A percentile compares a stretch with the other conserved stretches of the same genome.
Evolutionary conservation across 176 grass and related monocot species (phyloP).

Genomic region (Triticum monococcum): DNA sequence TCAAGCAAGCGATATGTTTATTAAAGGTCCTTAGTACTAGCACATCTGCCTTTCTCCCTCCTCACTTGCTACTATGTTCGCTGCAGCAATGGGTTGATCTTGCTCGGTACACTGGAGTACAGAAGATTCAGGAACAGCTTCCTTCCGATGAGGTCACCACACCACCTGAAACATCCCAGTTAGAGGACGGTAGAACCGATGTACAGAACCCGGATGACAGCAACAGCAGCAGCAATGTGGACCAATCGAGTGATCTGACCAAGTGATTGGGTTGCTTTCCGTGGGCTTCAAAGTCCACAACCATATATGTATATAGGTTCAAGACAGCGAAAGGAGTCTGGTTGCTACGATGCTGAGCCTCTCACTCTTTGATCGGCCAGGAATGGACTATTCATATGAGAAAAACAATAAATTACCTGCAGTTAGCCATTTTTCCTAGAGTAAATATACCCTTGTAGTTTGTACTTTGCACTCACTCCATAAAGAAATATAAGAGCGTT

Average conservation of each 20-base stretch:
- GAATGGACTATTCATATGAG: background rate
- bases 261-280: slow-evolving; percentile 25
- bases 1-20: slow-evolving; percentile 1
- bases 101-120: slow-evolving; percentile 80
- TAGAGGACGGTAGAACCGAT: slow-evolving; percentile 47
- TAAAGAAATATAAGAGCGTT: too few species aligned
- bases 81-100: slow-evolving; percentile 99
- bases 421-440: background rate
- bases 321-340: background rate
- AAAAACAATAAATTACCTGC: background rate
- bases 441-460: background rate
- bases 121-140: slow-evolving; percentile 45
- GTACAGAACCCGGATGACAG: slow-evolving; percentile 51
- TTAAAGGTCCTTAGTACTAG: background rate
- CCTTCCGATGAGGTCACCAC: slow-evolving; percentile 29
- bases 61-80: slow-evolving; percentile 14
- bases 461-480: background rate
- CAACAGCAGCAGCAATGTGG: slow-evolving; percentile 18
- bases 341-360: background rate
- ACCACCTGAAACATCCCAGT: slow-evolving; percentile 45
- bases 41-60: background rate
- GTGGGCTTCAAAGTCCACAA: slow-evolving; percentile 2
- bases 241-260: slow-evolving; percentile 36
- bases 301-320: background rate
- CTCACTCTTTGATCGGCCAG: background rate